Evolutionary conservation across 2,329 filamentous ascomycete genomes (phyloP).

Genomic region (Colletotrichum cereale): DNA sequence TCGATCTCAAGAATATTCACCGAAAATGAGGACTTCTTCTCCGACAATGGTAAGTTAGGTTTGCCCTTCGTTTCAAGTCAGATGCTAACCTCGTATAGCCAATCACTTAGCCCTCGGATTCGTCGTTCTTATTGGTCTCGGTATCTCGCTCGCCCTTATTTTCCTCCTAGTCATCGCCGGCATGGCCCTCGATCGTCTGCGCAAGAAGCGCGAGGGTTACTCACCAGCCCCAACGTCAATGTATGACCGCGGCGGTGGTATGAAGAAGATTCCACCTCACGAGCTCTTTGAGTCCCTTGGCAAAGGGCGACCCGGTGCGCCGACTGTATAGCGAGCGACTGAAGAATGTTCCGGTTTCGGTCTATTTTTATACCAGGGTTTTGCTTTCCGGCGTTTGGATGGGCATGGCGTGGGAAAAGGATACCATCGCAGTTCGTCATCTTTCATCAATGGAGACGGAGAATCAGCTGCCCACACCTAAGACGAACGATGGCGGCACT

Average conservation of each 20-base stretch:
- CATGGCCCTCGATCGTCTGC: conserved; percentile 79
- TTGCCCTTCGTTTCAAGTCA: conserved; percentile 26
- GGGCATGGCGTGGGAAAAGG: conserved; percentile 43
- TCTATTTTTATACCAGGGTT: conserved; percentile 12
- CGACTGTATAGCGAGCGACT: conserved; percentile 60
- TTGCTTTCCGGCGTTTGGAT: conserved; percentile 53
- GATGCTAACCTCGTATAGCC: conserved; percentile 50
- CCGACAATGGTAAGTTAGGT: conserved; percentile 66
- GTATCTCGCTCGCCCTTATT: conserved; percentile 81
- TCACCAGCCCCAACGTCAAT: conserved; percentile 78
- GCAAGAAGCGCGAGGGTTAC: conserved; percentile 84
- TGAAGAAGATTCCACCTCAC: conserved; percentile 71
- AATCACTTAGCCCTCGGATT: conserved; percentile 78
- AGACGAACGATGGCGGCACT: conserved; percentile 23
- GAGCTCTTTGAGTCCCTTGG: conserved; percentile 69
- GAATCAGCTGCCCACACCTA: not conserved
- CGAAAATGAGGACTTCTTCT: conserved; percentile 83
- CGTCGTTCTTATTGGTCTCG: conserved; percentile 84
- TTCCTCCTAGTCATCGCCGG: conserved; percentile 83
- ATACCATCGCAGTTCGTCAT: conserved; percentile 31
- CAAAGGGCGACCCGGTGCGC: conserved; percentile 61
- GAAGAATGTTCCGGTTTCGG: conserved; percentile 29
- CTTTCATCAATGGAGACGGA: conserved; percentile 21
- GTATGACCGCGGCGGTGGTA: conserved; percentile 70
- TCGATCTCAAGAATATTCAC: conserved; percentile 87